Conservation (phyloP, 2,329 filamentous ascomycete species). For the Ambrosiella xylebori region DNA sequence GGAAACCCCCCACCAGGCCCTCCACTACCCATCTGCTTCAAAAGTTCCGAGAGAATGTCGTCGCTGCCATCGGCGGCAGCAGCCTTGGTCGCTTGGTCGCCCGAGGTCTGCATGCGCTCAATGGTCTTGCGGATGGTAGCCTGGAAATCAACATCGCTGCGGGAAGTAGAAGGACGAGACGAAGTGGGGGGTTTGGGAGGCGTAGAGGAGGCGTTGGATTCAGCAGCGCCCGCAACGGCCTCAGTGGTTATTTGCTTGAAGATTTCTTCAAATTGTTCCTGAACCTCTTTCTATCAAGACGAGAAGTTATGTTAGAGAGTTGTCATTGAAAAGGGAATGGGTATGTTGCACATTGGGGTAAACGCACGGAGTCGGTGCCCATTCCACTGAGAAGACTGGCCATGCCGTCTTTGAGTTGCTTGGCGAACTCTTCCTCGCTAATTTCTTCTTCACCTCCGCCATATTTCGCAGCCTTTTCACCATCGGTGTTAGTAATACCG, state of each 20-base stretch:
- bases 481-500: constrained; percentile 5
- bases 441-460: constrained; percentile 8
- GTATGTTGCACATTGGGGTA: neutral
- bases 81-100: constrained; percentile 67
- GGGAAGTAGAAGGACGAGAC: constrained; percentile 22
- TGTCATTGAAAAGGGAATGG: neutral
- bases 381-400: constrained; percentile 10
- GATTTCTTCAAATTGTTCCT: constrained; percentile 61
- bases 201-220: constrained; percentile 16
- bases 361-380: constrained; percentile 11
- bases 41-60: constrained; percentile 78
- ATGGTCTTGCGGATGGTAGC: constrained; percentile 88
- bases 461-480: neutral
- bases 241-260: constrained; percentile 47
- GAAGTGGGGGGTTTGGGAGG: constrained; percentile 15
- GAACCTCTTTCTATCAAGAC: constrained; percentile 29
- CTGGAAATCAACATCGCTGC: constrained; percentile 54
- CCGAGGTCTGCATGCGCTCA: constrained; percentile 86
- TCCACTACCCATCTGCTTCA: constrained; percentile 65
- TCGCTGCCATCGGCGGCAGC: constrained; percentile 47
- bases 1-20: constrained; percentile 30
- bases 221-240: constrained; percentile 16
- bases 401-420: constrained; percentile 12
- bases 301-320: neutral
- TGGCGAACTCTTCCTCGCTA: constrained; percentile 12